Evolutionary conservation across 108 stramenopile species (phyloP), one percentile per base, ranked within the genome.

Genomic region (Skeletonema grethae): DNA sequence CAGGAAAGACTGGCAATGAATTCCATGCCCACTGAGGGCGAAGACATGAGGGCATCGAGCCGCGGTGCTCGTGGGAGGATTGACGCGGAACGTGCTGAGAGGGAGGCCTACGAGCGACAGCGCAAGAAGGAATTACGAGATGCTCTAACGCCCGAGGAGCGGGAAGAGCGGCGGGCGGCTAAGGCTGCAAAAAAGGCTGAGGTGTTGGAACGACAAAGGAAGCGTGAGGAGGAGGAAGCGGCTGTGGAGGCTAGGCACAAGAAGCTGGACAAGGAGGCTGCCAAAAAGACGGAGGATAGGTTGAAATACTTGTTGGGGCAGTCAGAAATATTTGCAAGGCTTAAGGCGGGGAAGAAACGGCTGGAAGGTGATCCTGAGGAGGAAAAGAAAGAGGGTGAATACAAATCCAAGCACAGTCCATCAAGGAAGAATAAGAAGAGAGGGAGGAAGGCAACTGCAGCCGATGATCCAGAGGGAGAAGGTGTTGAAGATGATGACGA

Each of bases 221-320:
- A 73, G 56, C 64, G 85, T 13, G 76, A 83, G 11, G 84, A 76
- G 65, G 82, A 89, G 70, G 92, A 93, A 66, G 48, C 77, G 59
- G 78, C 77, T 8, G 73, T 95, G 38, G 73, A 61, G 18, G 84
- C 77, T 18, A 66, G 85, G 22, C 92, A 93, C 66, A 79, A 86
- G 15, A 89, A 89, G 64, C 63, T 93, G 34, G 92, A 90, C 41
- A 91, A 86, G 82, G 86, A 89, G 72, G 83, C 82, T n/a, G 16
- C 77, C 31, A 85, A 84, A 57, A 92, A 90, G 75, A 70, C 90
- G 7, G 77, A 77, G 30, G 78, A 90, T 41, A 83, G 97, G 57
- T 84, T 99, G 20, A 92, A 97, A 81, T 99, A 97, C 84, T 84
- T 99, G 45, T 75, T 98, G 70, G 81, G 87, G 55, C 99, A 99